These are phyloP conservation scores for Hypholoma fasciculare DNA, from an alignment of 768 basidiomycete species.

Conservation along the genomic window DNA sequence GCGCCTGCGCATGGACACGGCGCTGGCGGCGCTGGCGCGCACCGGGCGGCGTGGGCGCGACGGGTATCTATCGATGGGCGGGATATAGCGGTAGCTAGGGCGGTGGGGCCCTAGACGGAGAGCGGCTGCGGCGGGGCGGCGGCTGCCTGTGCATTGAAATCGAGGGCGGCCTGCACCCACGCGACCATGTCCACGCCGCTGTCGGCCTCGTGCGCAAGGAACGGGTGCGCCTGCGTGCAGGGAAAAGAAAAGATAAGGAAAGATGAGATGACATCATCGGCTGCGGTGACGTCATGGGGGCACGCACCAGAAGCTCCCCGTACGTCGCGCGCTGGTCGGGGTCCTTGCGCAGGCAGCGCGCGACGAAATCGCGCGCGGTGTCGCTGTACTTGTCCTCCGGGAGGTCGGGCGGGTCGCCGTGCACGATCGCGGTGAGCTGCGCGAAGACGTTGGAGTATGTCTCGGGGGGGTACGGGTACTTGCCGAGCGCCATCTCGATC, in stretches of 20 bases:
- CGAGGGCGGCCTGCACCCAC: slow-evolving; percentile 70
- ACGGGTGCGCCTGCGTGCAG: slow-evolving; percentile 78
- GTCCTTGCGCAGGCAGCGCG: slow-evolving; percentile 76
- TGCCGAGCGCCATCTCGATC: slow-evolving; percentile 88
- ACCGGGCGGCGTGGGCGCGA: neutral
- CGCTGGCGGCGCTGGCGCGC: too few relatives aligned
- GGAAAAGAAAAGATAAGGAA: neutral
- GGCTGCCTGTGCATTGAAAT: slow-evolving; percentile 12
- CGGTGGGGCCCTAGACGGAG: slow-evolving; percentile 14
- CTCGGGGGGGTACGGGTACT: slow-evolving; percentile 97
- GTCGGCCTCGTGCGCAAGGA: slow-evolving; percentile 57
- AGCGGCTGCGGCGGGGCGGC: slow-evolving; percentile 12
- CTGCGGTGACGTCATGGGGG: neutral
- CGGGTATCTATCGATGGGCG: neutral
- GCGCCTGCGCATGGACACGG: too few relatives aligned
- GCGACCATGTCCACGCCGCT: slow-evolving; percentile 79
- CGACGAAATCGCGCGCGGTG: slow-evolving; percentile 81
- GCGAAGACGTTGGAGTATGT: slow-evolving; percentile 98
- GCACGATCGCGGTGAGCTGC: slow-evolving; percentile 92
- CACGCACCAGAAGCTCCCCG: slow-evolving; percentile 65
- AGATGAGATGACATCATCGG: neutral
- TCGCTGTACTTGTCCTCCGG: slow-evolving; percentile 69
- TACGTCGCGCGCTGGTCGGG: slow-evolving; percentile 83
- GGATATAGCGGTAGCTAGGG: neutral
- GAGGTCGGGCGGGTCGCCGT: slow-evolving; percentile 88